Evolutionary conservation across 306 rosid species (phyloP), one percentile per base, ranked within the genome.

Genomic region (Cercis canadensis): DNA sequence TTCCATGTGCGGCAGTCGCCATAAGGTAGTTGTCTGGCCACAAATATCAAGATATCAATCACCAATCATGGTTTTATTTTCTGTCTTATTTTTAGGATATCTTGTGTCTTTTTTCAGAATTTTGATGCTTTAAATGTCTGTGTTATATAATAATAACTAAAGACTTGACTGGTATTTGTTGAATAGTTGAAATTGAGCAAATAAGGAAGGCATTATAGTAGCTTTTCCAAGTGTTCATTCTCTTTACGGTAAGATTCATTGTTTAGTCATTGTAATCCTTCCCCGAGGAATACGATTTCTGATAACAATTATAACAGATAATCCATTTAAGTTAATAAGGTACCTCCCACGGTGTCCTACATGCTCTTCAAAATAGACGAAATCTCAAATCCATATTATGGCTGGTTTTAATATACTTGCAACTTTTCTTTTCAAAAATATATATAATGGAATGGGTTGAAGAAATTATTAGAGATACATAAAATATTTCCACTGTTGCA

Each of bases 21-120:
- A 58, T 69, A 85, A 92, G 98, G 98, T 92, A 89, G 87, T 84
- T 76, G 87, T 80, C 85, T 78, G 81, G 81, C 73, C 88, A 82
- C 83, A 57, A 70, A 47, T 80, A 62, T 78, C 82, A 72, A 85
- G 84, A 84, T 81, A 77, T 77, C 79, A 72, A 58, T 80, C 88
- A 55, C 76, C 87, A 62, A 57, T 84, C 81, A 64, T 83, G 56
- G 65, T 81, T 74, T 66, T 87, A 73, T 75, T 88, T 64, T 75
- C 41, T 65, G 73, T 74, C 72, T 15, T 81, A 8, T 57, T 83
- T 65, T 60, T 86, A 67, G 92, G 82, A 69, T 81, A 75, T 70
- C 36, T 70, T 45, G 15, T 57, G 76, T 47, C 67, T 32, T 72
- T 82, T 67, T 53, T 49, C 45, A 57, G 39, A 62, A 76, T 34